Percentiles rank a stretch among this genome's conserved stretches.
phyloP scores from a whole-genome alignment of 371 early-diverging fungal genomes.

The Mortierella sp. region DNA sequence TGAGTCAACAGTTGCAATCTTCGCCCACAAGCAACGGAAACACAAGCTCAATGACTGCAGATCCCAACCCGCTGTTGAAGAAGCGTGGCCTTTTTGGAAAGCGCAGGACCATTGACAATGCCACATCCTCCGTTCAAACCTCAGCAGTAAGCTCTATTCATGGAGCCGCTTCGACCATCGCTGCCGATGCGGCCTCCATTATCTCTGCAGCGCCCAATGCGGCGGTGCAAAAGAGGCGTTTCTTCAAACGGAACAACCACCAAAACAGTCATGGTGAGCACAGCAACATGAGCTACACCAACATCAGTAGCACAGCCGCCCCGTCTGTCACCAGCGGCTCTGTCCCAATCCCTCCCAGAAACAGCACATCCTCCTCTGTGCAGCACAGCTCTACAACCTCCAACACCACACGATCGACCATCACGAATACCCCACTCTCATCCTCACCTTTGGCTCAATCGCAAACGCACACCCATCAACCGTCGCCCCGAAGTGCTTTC shows the following conservation, averaged over 20 bases:
- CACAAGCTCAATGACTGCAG: neutral
- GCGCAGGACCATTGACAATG: slow-evolving; percentile 15
- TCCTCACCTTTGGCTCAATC: slow-evolving; percentile 29
- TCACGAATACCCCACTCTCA: slow-evolving; percentile 25
- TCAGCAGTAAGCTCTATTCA: slow-evolving; percentile 6
- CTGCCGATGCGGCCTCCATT: slow-evolving; percentile 14
- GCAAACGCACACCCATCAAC: slow-evolving; percentile 26
- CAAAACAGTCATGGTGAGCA: neutral
- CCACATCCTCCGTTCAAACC: neutral
- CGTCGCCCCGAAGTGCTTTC: slow-evolving; percentile 14
- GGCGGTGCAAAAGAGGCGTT: slow-evolving; percentile 20
- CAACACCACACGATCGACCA: neutral
- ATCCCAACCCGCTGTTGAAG: slow-evolving; percentile 34
- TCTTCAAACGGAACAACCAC: slow-evolving; percentile 31
- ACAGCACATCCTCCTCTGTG: neutral
- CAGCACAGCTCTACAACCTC: slow-evolving; percentile 4
- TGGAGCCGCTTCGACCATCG: neutral
- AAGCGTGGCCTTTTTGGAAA: slow-evolving; percentile 47
- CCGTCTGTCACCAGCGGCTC: slow-evolving; percentile 3
- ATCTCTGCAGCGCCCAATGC: neutral
- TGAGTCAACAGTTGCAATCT: slow-evolving; percentile 3
- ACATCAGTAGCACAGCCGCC: neutral
- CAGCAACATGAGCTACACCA: neutral
- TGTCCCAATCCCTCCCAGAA: slow-evolving; percentile 4
- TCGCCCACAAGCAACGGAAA: slow-evolving; percentile 7